A percentile compares a stretch with the other conserved stretches of the same genome.
These are phyloP conservation scores for Trichoderma koningiopsis DNA, from an alignment of 2,329 filamentous ascomycete species.

Conservation along the genomic window DNA sequence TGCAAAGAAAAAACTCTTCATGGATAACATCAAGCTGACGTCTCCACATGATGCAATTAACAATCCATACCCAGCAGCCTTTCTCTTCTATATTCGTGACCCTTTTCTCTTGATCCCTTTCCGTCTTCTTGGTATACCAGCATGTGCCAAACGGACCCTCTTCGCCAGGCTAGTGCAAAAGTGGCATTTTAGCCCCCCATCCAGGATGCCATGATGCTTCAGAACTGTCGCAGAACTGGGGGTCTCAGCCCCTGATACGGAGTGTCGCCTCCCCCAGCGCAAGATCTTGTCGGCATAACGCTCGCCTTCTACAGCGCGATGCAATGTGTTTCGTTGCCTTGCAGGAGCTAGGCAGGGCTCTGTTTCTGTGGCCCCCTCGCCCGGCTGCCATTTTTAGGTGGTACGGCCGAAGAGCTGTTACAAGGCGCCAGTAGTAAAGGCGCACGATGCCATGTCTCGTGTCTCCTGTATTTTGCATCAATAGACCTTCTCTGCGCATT, in stretches of 20 bases:
- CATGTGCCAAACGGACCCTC: background rate
- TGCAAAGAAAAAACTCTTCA: background rate
- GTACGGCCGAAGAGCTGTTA: conserved; percentile 17
- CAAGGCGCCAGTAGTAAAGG: conserved; percentile 1
- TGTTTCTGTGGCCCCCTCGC: conserved; percentile 13
- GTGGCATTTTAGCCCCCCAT: conserved; percentile 24
- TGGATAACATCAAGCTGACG: background rate
- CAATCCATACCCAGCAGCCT: background rate
- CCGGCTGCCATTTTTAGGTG: conserved; percentile 14
- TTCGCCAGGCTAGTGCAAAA: conserved; percentile 20
- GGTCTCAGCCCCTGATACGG: conserved; percentile 35
- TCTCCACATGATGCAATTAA: background rate
- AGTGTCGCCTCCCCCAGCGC: conserved; percentile 25
- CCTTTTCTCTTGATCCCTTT: background rate
- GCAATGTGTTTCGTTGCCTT: conserved; percentile 25
- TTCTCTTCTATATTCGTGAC: background rate
- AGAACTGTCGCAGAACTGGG: conserved; percentile 51
- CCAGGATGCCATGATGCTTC: conserved; percentile 43
- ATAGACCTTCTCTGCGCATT: background rate
- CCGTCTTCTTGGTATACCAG: background rate
- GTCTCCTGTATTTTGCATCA: background rate
- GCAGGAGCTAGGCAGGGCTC: conserved; percentile 14
- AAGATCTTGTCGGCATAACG: conserved; percentile 15
- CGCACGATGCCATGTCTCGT: background rate
- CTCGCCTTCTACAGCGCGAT: conserved; percentile 26